Base-by-base conservation (phyloP, 2,329 filamentous ascomycete genomes). In the Phoma sp. region DNA sequence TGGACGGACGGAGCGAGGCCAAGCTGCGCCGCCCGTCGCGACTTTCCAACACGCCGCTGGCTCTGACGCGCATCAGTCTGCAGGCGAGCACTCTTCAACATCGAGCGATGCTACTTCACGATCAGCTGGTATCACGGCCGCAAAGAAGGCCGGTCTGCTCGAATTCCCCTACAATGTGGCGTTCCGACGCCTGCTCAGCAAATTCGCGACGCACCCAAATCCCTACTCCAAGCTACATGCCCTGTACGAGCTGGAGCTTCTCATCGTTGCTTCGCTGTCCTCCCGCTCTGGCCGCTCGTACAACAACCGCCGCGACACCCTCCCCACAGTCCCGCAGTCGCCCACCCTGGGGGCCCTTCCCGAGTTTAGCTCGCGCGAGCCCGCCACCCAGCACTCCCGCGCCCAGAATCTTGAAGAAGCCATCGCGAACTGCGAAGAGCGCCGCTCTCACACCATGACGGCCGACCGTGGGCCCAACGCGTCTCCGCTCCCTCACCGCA, bases 151-250 rank as follows among this genome's bases (percentile, higher is more conserved):
- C 17, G 77, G 77, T 9, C 61, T 79, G 27, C 64, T 78, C 17
- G 86, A 90, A 35, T 96, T 96, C 65, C 90, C 91, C 0, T 97
- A 94, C 70, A 86, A 86, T 46, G 85, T 87, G 62, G 90, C 92
- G 0, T 97, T 96, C 70, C 83, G 87, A 62, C 87, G 88, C 12
- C 81, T 98, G 1, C 81, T 98, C 29, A 87, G 86, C 60, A 92
- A 92, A 78, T 96, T 99, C 64, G 92, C 91, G 37, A 90, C 93
- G 4, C 91, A 96, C 62, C 90, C 91, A 0, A 96, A 95, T 69
- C 95, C 95, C 0, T 90, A 90, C 63, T 84, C 86, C 21, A 99
- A 99, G 75, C 83, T 99, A 12, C 88, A 89, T 61, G 89, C 91
- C 0, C 80, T 98, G 4, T 87, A 89, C 57, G 92, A 97, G 72